Conservation (phyloP, 768 basidiomycete species). For the Suillus spraguei region DNA sequence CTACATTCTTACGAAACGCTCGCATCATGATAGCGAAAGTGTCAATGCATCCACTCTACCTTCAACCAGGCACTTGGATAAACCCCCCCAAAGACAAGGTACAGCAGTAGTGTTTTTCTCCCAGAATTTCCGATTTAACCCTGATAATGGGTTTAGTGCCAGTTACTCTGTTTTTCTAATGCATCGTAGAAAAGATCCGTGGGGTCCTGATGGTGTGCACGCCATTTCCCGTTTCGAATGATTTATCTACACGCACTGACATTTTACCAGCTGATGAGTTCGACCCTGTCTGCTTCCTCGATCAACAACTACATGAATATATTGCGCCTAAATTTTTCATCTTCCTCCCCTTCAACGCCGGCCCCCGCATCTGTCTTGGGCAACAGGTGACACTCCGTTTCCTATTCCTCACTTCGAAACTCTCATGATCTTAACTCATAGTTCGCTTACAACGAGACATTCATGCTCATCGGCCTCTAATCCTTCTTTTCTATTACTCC, state of each 20-base stretch:
- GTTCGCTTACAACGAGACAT: constrained; percentile 63
- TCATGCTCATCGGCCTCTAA: constrained; percentile 66
- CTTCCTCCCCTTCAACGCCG: constrained; percentile 66
- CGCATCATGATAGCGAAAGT: constrained; percentile 38
- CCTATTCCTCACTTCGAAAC: background rate
- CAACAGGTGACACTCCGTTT: constrained; percentile 46
- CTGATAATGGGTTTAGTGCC: background rate
- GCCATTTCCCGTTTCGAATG: background rate
- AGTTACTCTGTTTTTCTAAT: constrained; percentile 62
- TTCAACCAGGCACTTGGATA: constrained; percentile 24
- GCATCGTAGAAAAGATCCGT: constrained; percentile 66
- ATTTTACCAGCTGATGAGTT: constrained; percentile 55
- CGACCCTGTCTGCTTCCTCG: constrained; percentile 73
- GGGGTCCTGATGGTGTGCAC: constrained; percentile 66
- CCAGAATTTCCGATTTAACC: constrained; percentile 4
- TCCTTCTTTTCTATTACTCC: constrained; percentile 52
- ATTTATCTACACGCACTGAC: background rate
- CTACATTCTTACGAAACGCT: constrained; percentile 7
- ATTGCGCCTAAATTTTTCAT: constrained; percentile 67
- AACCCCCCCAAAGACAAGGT: constrained; percentile 44
- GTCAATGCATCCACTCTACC: constrained; percentile 51
- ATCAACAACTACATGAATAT: constrained; percentile 62
- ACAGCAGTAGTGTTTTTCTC: background rate
- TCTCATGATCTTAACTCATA: constrained; percentile 19
- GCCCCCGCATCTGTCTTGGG: constrained; percentile 60